Base-by-base conservation (phyloP, 768 basidiomycete genomes). In the Suillus bovinus region DNA sequence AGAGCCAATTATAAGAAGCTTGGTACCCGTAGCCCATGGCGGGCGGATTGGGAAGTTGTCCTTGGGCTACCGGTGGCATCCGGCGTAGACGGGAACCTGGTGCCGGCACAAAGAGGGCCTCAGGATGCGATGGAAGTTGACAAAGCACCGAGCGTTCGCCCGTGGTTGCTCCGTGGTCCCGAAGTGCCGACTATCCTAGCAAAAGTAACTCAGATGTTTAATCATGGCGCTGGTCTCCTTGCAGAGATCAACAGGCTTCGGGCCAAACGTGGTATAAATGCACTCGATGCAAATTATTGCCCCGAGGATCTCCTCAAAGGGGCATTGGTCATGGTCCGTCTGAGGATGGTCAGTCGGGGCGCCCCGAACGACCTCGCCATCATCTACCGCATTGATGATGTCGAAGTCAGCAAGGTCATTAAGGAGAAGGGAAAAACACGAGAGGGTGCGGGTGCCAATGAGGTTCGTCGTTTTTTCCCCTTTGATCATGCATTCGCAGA, bases 121-220 rank as follows among this genome's bases (percentile, higher is more conserved):
- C 62, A 53, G 1, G 44, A 66, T 10, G 61, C 63, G 14, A 66
- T 61, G 57, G 66, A 66, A 41, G 62, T 39, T 59, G 57, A 57
- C 36, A 29, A 58, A 58, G 46, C 55, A 33, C 20, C 24, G 5
- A 33, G 29, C 16, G 63, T 14, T 11, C 75, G 69, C 50, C 83
- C 86, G 14, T 96, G 93, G 93, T 79, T 95, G 5, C 73, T 95
- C 31, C 85, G 84, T 49, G 90, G 91, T 7, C 67, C 80, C 36
- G 79, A 81, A 41, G 76, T 83, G 0, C 67, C 74, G 4, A 67
- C 69, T 4, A 78, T 93, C 39, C 64, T 91, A 16, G 72, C 79
- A 2, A 74, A 74, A 58, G 79, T 66, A 65, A 74, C 61, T 66
- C 73, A 67, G 17, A 69, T 79, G 63, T 76, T 82, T 59, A 77